Evolutionary conservation across 2,329 filamentous ascomycete species (phyloP), one percentile per base, ranked within the genome.

Genomic region (Cercospora sojina): DNA sequence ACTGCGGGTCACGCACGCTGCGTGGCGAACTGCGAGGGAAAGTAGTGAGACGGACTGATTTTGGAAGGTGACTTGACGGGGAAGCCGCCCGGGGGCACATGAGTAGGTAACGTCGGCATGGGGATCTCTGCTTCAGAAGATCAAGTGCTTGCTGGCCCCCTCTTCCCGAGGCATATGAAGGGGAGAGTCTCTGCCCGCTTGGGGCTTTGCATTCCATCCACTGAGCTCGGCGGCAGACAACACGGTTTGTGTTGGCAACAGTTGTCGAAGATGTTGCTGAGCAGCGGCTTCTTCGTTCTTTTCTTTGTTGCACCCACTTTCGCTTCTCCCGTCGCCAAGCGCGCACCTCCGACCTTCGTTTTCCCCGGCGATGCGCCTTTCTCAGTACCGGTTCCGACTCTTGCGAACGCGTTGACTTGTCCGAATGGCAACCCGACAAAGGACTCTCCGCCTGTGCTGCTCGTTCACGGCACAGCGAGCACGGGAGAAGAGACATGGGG

Each of bases 301-400:
- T 51, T 68, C 25, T 38, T 66, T 27, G 62, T 62, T n/a, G 57
- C 63, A 5, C 25, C 35, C 16, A 29, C 64, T 3, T 29, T 69
- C 31, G 70, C 70, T 41, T 68, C 67, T 32, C 69, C 70, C 13
- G 29, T 72, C 38, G 18, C 55, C 25, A 66, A 59, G 60, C 70
- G 71, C n/a, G 55, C 62, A 23, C 64, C 67, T 56, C 70, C 72
- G 5, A 66, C 16, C 27, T 74, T 74, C 56, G 38, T 64, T 12
- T 74, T 71, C 51, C 64, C 66, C 20, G 74, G 73, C 64, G 75
- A 76, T 64, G 74, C 73, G 16, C 73, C 74, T 4, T 76, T 73
- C 49, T 69, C 75, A 0, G 71, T 74, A 18, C 62, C 69, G 51
- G 20, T 68, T 5, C 59, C 63, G 23, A 71, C 68, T 3, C 64